Conservation (phyloP, 2,329 filamentous ascomycete genomes). For the Ophiostoma piceae region DNA sequence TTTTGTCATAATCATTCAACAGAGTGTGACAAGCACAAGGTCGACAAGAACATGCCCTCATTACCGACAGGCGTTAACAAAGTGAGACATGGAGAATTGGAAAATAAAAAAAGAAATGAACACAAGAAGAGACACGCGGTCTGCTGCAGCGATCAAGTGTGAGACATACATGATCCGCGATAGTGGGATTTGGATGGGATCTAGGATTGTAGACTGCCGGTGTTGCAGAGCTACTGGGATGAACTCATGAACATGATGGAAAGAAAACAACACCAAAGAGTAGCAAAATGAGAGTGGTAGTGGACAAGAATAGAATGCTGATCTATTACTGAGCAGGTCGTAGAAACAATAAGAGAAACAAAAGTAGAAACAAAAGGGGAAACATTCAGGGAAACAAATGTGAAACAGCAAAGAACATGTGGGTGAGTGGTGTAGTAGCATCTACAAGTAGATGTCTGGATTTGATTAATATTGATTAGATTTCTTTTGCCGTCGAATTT, state of each 20-base stretch:
- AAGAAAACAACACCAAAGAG: not conserved
- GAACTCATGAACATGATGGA: not conserved
- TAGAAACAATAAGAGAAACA: not conserved
- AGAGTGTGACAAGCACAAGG: not conserved
- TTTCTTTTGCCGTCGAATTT: not conserved
- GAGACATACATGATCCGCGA: slow-evolving; percentile 1
- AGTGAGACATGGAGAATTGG: not conserved
- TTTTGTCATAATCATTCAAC: not conserved
- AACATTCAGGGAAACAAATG: not conserved
- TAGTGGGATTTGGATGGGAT: not conserved
- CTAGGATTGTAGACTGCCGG: not conserved
- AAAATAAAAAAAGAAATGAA: not conserved
- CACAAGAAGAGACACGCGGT: slow-evolving; percentile 11
- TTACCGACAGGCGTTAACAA: not conserved
- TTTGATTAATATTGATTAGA: not conserved
- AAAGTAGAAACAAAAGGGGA: not conserved
- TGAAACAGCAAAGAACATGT: not conserved
- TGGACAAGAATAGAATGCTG: not conserved
- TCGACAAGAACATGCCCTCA: not conserved
- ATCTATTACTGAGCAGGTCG: not conserved
- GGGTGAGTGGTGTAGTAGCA: not conserved
- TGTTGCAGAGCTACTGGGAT: not conserved
- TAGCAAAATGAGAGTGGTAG: not conserved
- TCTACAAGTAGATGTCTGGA: not conserved
- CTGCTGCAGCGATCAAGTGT: not conserved